These are phyloP conservation scores for Cenchrus purpureus DNA, from an alignment of 176 grass and related monocot species.

Conservation along the genomic window DNA sequence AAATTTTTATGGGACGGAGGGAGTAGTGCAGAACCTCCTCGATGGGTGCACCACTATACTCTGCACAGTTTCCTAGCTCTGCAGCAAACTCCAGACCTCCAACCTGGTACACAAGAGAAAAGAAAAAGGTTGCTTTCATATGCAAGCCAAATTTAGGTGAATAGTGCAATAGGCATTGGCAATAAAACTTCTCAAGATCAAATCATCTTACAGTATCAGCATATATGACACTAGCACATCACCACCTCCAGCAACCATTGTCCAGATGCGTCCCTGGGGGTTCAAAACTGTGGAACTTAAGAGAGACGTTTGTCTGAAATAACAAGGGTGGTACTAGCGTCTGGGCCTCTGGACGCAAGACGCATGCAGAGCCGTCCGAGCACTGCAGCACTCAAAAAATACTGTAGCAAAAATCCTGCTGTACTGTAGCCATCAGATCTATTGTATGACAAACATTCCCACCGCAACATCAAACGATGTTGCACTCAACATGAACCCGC, in stretches of 20 bases:
- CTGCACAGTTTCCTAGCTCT: constrained; percentile 89
- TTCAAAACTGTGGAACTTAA: constrained; percentile 96
- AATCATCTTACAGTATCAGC: constrained; percentile 77
- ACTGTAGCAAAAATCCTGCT: no score
- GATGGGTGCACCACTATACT: constrained; percentile 92
- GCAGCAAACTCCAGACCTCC: constrained; percentile 88
- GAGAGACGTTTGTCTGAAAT: constrained; percentile 78
- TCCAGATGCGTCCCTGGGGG: constrained; percentile 88
- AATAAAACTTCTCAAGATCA: neutral
- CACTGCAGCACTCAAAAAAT: no score
- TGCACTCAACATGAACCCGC: no score
- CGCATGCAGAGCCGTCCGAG: no score
- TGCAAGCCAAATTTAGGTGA: neutral
- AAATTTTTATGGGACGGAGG: no score
- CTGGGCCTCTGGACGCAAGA: no score
- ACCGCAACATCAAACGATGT: no score
- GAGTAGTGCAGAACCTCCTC: constrained; percentile 94
- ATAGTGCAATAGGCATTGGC: neutral
- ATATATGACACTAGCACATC: constrained; percentile 98
- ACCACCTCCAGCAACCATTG: constrained; percentile 96
- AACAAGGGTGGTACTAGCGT: constrained; percentile 9
- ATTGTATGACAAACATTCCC: no score
- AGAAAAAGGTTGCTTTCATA: neutral
- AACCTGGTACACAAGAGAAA: constrained; percentile 50
- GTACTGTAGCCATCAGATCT: no score